Evolutionary conservation across 257 asterid genomes (phyloP), one percentile per base, ranked within the genome.

Genomic region (Vinca minor): DNA sequence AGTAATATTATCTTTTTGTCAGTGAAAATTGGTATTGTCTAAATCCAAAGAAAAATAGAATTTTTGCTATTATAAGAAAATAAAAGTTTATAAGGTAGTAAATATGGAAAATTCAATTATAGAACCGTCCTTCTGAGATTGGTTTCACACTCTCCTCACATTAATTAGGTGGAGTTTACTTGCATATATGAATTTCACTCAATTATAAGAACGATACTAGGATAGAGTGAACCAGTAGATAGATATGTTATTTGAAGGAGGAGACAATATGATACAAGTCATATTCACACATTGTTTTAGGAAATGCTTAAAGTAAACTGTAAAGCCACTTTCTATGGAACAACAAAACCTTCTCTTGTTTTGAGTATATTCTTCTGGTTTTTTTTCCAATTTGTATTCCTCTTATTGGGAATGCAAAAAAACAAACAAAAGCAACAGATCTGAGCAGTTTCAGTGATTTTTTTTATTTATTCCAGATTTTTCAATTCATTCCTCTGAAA

Each of bases 311-410:
- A 71, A 73, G 78, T 58, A 42, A 55, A 11, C 52, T 55, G 69
- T 69, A 78, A 81, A 81, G 82, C 70, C 70, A 65, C 86, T 83
- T 83, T 83, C 67, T 47, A 47, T 18, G 66, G 66, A 74, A 13
- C 3, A 23, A 15, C 3, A 2, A 23, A 15, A 42, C 59, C 57
- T 59, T 31, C n/a, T 67, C 69, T 64, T 65, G 50, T 34, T 61
- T 42, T 53, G 64, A 63, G 64, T 56, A 63, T 63, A 20, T 70
- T 62, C 34, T 62, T 34, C 38, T 34, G 3, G 69, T 48, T 35
- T 69, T 63, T 64, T 59, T n/a, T n/a, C n/a, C 70, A 63, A 46
- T 70, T 66, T 66, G 64, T 59, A 58, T 34, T 50, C 71, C 28
- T 67, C 57, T 52, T 70, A 41, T 70, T 67, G 74, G 79, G 63